phyloP scores from a whole-genome alignment of 2,329 filamentous ascomycete genomes.

The Fusarium sterilihyphosum region DNA sequence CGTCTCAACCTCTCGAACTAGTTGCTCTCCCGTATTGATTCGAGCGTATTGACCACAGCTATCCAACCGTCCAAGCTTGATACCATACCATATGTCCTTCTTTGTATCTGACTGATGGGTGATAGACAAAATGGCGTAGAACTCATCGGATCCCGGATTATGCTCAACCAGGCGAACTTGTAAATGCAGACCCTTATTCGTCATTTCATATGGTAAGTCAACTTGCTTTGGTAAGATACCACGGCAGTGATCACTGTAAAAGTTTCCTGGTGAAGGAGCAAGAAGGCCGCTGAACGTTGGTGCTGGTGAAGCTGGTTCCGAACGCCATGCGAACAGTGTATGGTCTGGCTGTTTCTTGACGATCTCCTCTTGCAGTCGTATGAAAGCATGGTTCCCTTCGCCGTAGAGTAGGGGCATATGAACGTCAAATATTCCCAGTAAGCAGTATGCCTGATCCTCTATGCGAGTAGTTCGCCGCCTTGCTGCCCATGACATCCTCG shows the following conservation, averaged over 20 bases:
- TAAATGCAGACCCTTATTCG: slow-evolving; percentile 7
- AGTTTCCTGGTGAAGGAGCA: background rate
- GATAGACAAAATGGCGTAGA: slow-evolving; percentile 5
- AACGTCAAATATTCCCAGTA: slow-evolving; percentile 45
- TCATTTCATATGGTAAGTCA: slow-evolving; percentile 16
- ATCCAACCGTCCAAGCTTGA: background rate
- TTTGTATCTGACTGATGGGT: background rate
- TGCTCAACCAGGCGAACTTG: background rate
- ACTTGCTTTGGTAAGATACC: background rate
- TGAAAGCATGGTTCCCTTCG: slow-evolving; percentile 39
- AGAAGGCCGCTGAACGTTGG: slow-evolving; percentile 15
- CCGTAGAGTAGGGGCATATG: slow-evolving; percentile 46
- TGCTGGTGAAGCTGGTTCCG: background rate
- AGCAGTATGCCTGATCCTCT: slow-evolving; percentile 45
- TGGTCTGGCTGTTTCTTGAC: slow-evolving; percentile 3
- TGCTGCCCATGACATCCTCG: slow-evolving; percentile 44
- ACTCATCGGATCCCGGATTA: background rate
- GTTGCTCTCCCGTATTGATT: background rate
- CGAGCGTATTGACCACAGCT: slow-evolving; percentile 3
- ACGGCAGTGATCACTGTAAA: background rate
- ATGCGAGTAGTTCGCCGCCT: slow-evolving; percentile 35
- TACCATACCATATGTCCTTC: background rate
- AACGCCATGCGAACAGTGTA: slow-evolving; percentile 8
- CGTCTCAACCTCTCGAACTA: background rate
- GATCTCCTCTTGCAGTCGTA: slow-evolving; percentile 41